Evolutionary conservation across 2,329 filamentous ascomycete genomes (phyloP).

Genomic region (Pseudogymnoascus sp.): DNA sequence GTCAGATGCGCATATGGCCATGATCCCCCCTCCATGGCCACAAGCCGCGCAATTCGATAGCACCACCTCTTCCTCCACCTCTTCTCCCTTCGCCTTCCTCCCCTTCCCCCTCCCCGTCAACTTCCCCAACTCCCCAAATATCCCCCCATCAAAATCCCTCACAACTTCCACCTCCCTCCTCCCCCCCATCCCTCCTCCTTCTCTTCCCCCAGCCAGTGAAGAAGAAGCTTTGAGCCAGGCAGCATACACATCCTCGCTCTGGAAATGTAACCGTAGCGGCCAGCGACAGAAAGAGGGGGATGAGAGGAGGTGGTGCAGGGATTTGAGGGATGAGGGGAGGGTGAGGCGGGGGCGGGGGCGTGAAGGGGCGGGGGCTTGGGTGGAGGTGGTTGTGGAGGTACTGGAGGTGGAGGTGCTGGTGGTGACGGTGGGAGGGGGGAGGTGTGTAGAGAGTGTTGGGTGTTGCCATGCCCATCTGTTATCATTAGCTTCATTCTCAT

Average conservation of each 20-base stretch:
- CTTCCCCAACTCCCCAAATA: neutral
- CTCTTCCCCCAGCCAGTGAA: too few relatives aligned
- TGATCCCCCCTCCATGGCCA: conserved; percentile 41
- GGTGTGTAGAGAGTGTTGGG: conserved; percentile 71
- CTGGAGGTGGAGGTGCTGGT: conserved; percentile 40
- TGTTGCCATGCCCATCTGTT: conserved; percentile 86
- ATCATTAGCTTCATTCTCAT: neutral
- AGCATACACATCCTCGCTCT: conserved; percentile 58
- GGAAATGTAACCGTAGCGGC: conserved; percentile 78
- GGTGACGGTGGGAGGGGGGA: conserved; percentile 56
- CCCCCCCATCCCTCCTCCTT: neutral
- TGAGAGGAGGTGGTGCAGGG: conserved; percentile 71
- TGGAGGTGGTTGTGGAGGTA: conserved; percentile 45
- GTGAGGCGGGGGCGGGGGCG: conserved; percentile 50
- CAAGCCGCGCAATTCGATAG: neutral
- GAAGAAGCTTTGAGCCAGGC: conserved; percentile 51
- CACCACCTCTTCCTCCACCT: neutral
- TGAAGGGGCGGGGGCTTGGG: conserved; percentile 32
- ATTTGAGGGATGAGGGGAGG: conserved; percentile 63
- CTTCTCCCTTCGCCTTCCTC: neutral
- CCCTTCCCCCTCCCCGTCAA: neutral
- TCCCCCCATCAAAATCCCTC: neutral
- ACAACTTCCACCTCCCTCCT: neutral
- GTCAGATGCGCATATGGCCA: conserved; percentile 47
- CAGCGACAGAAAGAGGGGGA: conserved; percentile 73